Percentiles rank a stretch among this genome's conserved stretches.
Evolutionary conservation across 176 grass and related monocot genomes (phyloP).

Genomic region (Urochloa ruziziensis): DNA sequence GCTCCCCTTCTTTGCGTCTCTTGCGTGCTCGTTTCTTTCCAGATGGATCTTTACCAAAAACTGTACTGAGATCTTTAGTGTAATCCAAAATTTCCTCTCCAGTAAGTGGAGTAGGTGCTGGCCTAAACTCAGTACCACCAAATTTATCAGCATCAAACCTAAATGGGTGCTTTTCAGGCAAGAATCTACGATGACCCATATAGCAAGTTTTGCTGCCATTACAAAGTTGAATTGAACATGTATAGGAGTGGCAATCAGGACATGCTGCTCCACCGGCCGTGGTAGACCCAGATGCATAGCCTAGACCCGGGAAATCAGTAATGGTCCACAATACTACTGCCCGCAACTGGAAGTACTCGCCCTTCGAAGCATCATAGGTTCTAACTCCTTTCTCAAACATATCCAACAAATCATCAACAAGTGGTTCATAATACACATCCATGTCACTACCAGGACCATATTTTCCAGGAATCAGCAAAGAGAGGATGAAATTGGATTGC

Average conservation of each 20-base stretch:
- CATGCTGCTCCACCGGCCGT: not conserved
- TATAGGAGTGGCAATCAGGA: not conserved
- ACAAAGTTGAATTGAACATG: not conserved
- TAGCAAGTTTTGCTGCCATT: not conserved
- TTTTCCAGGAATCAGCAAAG: not conserved
- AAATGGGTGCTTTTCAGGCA: not conserved
- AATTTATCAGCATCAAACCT: not conserved
- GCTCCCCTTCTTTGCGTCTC: not conserved
- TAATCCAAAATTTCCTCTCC: not conserved
- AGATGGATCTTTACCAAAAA: not conserved
- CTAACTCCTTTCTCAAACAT: not conserved
- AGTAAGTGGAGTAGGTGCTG: not conserved
- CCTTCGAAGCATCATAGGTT: too few relatives aligned
- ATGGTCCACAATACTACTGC: too few relatives aligned
- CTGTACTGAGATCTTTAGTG: not conserved
- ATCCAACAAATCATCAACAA: not conserved
- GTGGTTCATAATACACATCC: not conserved
- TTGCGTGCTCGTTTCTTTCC: not conserved
- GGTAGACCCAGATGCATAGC: not conserved
- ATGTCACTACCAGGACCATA: not conserved
- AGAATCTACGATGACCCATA: not conserved
- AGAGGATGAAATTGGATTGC: conserved; percentile 1
- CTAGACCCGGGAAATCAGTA: too few relatives aligned
- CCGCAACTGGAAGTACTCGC: too few relatives aligned
- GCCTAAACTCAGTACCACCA: not conserved